phyloP scores from a whole-genome alignment of 305 asterid genomes.

The Fraxinus floribunda region DNA sequence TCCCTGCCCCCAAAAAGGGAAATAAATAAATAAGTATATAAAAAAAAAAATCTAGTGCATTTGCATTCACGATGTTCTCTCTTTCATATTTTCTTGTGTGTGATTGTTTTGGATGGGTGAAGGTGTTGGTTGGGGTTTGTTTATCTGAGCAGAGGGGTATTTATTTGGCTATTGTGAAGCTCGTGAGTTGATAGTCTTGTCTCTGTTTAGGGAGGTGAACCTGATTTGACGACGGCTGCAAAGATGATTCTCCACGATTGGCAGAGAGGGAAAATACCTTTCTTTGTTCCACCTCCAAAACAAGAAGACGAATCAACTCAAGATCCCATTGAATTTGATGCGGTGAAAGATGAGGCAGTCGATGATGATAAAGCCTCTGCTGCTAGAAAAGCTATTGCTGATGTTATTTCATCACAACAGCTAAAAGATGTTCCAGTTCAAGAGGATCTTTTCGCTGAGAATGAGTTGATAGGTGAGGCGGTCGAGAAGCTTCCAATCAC shows the following conservation, averaged over 20 bases:
- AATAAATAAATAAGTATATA: no score
- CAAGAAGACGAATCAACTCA: slow-evolving; percentile 38
- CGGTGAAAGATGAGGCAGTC: slow-evolving; percentile 25
- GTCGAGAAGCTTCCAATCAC: slow-evolving; percentile 19
- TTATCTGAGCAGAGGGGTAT: neutral
- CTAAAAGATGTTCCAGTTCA: slow-evolving; percentile 65
- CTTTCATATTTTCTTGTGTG: neutral
- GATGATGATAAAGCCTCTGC: slow-evolving; percentile 43
- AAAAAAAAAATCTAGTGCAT: neutral
- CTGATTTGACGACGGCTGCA: slow-evolving; percentile 80
- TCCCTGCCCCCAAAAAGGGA: no score
- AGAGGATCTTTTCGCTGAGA: slow-evolving; percentile 62
- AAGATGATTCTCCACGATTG: slow-evolving; percentile 96
- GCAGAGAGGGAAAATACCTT: slow-evolving; percentile 93
- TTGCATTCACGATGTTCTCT: neutral
- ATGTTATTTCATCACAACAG: slow-evolving; percentile 61
- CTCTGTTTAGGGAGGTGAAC: slow-evolving; percentile 80
- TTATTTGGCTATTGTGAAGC: neutral
- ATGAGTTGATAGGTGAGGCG: slow-evolving; percentile 61
- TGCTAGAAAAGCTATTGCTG: slow-evolving; percentile 63
- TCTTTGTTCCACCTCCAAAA: slow-evolving; percentile 79
- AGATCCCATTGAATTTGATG: slow-evolving; percentile 29
- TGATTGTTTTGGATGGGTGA: neutral
- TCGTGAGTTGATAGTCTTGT: neutral
- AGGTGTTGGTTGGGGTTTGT: neutral